phyloP scores from a whole-genome alignment of 1,284 basidiomycete genomes.

The Puccinia brachypodii region DNA sequence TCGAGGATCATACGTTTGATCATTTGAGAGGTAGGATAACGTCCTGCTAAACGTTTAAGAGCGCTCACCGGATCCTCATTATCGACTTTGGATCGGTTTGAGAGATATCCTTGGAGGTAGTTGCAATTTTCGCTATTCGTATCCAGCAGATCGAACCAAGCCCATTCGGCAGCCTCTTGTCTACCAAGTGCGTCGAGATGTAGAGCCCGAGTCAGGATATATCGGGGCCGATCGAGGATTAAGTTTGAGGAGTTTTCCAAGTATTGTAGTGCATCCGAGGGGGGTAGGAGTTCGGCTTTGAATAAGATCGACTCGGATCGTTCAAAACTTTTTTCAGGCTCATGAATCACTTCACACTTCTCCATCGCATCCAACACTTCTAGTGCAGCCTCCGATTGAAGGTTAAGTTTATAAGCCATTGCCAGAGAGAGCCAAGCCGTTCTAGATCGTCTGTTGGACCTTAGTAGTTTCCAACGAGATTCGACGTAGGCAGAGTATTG shows the following conservation, averaged over 20 bases:
- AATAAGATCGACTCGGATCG: slow-evolving; percentile 34
- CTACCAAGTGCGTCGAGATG: slow-evolving; percentile 14
- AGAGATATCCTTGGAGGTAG: slow-evolving; percentile 29
- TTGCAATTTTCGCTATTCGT: slow-evolving; percentile 17
- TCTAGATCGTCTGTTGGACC: slow-evolving; percentile 76
- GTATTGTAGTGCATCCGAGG: slow-evolving; percentile 65
- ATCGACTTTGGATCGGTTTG: background rate
- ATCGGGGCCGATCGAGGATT: slow-evolving; percentile 35
- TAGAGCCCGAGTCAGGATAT: slow-evolving; percentile 21
- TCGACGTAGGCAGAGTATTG: slow-evolving; percentile 77
- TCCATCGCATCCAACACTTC: slow-evolving; percentile 69
- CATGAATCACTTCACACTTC: slow-evolving; percentile 59
- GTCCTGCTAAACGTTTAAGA: slow-evolving; percentile 37
- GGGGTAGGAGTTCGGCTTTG: slow-evolving; percentile 51
- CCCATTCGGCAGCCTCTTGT: slow-evolving; percentile 28
- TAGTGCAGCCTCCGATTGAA: slow-evolving; percentile 71
- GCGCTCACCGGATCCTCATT: slow-evolving; percentile 49
- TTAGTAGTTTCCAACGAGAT: slow-evolving; percentile 76
- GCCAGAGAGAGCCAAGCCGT: slow-evolving; percentile 88
- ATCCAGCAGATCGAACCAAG: slow-evolving; percentile 41
- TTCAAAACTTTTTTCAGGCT: slow-evolving; percentile 27
- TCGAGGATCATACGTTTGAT: slow-evolving; percentile 52
- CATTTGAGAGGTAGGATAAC: slow-evolving; percentile 53
- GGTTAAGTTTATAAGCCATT: slow-evolving; percentile 81
- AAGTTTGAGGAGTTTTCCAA: slow-evolving; percentile 20